These are phyloP conservation scores for Apiospora aurea DNA, from an alignment of 2,329 filamentous ascomycete species.

Conservation along the genomic window DNA sequence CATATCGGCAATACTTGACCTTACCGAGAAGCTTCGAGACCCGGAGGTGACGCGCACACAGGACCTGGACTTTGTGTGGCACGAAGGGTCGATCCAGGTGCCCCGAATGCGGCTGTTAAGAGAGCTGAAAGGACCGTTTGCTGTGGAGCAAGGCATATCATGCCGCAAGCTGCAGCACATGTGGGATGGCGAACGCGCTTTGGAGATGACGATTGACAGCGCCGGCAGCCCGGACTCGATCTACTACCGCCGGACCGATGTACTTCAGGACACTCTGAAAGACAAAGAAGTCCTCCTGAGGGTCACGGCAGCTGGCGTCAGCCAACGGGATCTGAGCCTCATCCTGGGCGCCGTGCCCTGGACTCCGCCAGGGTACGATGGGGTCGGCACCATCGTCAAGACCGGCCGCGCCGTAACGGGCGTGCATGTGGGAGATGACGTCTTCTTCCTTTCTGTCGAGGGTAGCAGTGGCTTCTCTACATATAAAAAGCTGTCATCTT, in stretches of 20 bases:
- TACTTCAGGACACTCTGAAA: constrained; percentile 33
- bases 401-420: constrained; percentile 22
- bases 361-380: constrained; percentile 30
- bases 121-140: constrained; percentile 29
- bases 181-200: constrained; percentile 31
- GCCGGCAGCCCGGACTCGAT: constrained; percentile 37
- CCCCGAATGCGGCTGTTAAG: constrained; percentile 29
- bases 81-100: constrained; percentile 27
- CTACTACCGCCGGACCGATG: constrained; percentile 33
- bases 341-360: constrained; percentile 36
- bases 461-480: constrained; percentile 31
- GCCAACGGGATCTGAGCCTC: constrained; percentile 34
- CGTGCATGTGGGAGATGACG: constrained; percentile 26
- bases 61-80: constrained; percentile 32
- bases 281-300: constrained; percentile 44
- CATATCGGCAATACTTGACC: constrained; percentile 26
- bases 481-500: constrained; percentile 29
- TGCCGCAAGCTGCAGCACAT: constrained; percentile 34
- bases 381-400: constrained; percentile 26
- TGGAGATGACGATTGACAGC: constrained; percentile 37
- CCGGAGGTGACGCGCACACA: constrained; percentile 25
- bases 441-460: constrained; percentile 29
- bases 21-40: constrained; percentile 28
- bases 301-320: constrained; percentile 39
- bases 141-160: constrained; percentile 28